Evolutionary conservation across 2,329 filamentous ascomycete genomes (phyloP).

Genomic region (Aspergillus sp.): DNA sequence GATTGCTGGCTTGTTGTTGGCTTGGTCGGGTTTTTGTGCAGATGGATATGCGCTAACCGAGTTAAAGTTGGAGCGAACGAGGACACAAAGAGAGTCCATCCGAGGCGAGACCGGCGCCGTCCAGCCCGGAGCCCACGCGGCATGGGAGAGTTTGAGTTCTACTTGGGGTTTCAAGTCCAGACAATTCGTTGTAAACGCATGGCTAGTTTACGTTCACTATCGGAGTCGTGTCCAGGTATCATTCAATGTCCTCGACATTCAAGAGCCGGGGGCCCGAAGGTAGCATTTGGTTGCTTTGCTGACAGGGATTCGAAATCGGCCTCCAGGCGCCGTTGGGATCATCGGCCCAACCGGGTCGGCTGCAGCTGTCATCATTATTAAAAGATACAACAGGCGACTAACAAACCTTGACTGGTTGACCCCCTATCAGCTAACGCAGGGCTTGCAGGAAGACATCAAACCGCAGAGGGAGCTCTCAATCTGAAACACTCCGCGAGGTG

Average conservation of each 20-base stretch:
- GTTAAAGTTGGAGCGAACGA: conserved; percentile 1
- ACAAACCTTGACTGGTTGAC: not conserved
- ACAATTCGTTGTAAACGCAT: not conserved
- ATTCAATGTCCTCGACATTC: not conserved
- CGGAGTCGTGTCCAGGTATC: not conserved
- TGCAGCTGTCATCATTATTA: conserved; percentile 15
- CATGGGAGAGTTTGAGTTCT: not conserved
- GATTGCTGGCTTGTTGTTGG: not conserved
- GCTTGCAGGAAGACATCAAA: conserved; percentile 1
- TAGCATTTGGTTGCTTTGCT: not conserved
- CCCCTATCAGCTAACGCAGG: conserved; percentile 4
- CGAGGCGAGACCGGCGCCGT: conserved; percentile 4
- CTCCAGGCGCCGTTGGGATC: not conserved
- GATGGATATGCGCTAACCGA: conserved; percentile 4
- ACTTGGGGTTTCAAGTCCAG: not conserved
- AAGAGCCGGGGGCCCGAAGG: not conserved
- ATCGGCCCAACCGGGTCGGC: conserved; percentile 1
- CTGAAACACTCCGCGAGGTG: conserved; percentile 16
- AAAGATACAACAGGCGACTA: not conserved
- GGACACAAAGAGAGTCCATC: not conserved
- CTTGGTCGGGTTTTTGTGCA: not conserved
- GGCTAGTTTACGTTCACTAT: not conserved
- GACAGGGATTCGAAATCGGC: not conserved
- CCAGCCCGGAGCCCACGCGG: not conserved
- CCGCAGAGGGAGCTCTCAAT: not conserved